Conservation (phyloP, 2,329 filamentous ascomycete genomes). For the Neofusicoccum kwambonambiense region DNA sequence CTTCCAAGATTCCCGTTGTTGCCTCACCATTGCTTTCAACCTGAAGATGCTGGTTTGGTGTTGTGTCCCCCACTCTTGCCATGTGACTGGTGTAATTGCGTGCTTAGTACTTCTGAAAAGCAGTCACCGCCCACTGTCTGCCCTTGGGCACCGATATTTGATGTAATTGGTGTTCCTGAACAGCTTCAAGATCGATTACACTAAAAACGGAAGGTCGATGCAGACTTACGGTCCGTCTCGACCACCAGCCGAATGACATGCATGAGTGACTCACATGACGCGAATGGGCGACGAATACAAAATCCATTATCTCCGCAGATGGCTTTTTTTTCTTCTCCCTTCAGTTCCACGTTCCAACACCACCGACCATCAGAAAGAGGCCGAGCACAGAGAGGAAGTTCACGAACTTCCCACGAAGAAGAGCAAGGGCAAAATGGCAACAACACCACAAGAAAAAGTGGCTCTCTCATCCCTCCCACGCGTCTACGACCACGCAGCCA, state of each 20-base stretch:
- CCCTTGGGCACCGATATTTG: not conserved
- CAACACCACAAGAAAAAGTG: not conserved
- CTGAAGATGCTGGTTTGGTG: not conserved
- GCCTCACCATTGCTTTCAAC: too few relatives aligned
- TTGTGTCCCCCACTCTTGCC: not conserved
- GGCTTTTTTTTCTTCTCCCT: not conserved
- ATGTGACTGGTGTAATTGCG: not conserved
- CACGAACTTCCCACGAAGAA: not conserved
- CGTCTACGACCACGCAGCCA: conserved; percentile 5
- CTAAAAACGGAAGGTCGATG: conserved; percentile 1
- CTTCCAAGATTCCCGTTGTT: too few relatives aligned
- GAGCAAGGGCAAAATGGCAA: not conserved
- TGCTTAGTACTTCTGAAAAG: not conserved
- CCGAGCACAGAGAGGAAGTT: too few relatives aligned
- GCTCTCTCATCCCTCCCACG: not conserved
- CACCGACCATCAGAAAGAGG: too few relatives aligned
- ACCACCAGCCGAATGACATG: not conserved
- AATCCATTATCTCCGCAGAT: not conserved
- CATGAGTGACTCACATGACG: conserved; percentile 8
- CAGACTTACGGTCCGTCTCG: not conserved
- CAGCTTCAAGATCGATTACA: not conserved
- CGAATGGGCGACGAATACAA: not conserved
- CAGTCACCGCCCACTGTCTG: not conserved
- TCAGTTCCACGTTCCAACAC: not conserved
- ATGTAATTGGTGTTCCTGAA: not conserved